These are phyloP conservation scores for Pugionium cornutum DNA, from an alignment of 345 rosid genomes.

Conservation along the genomic window DNA sequence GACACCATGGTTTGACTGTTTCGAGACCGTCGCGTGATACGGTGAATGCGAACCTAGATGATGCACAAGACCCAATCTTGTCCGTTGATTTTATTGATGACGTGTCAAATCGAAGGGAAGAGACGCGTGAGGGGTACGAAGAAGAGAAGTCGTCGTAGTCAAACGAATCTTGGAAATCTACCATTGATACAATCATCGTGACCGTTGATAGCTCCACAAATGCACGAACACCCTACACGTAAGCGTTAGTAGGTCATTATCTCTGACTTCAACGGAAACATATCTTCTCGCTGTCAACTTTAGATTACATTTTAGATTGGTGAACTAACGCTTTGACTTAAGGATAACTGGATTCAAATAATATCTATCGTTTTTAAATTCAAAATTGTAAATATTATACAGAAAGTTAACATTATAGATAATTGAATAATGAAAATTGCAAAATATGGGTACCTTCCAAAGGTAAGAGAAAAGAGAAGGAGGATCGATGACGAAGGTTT, in stretches of 20 bases:
- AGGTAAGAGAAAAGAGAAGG: conserved; percentile 89
- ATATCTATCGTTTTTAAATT: not conserved
- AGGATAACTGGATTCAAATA: conserved; percentile 6
- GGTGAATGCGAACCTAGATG: conserved; percentile 97
- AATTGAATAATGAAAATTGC: not conserved
- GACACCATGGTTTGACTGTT: conserved; percentile 96
- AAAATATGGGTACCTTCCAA: conserved; percentile 70
- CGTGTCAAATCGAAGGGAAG: conserved; percentile 86
- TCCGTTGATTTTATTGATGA: conserved; percentile 62
- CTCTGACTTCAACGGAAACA: not conserved
- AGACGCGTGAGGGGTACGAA: conserved; percentile 66
- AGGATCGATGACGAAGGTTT: conserved; percentile 89
- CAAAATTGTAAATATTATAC: too few species aligned
- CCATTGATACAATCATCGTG: conserved; percentile 67
- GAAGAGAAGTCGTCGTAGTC: conserved; percentile 72
- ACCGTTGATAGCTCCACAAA: conserved; percentile 78
- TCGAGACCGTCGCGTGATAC: conserved; percentile 84
- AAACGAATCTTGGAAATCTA: conserved; percentile 68
- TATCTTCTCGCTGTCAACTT: conserved; percentile 1
- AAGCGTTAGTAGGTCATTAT: conserved; percentile 20
- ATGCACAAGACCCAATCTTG: conserved; percentile 62
- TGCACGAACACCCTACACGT: conserved; percentile 81
- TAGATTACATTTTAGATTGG: conserved; percentile 3
- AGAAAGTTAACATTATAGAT: too few species aligned
- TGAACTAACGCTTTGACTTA: conserved; percentile 38